Conservation (phyloP, 1,139 yeast species). For the Eremothecium coryli region DNA sequence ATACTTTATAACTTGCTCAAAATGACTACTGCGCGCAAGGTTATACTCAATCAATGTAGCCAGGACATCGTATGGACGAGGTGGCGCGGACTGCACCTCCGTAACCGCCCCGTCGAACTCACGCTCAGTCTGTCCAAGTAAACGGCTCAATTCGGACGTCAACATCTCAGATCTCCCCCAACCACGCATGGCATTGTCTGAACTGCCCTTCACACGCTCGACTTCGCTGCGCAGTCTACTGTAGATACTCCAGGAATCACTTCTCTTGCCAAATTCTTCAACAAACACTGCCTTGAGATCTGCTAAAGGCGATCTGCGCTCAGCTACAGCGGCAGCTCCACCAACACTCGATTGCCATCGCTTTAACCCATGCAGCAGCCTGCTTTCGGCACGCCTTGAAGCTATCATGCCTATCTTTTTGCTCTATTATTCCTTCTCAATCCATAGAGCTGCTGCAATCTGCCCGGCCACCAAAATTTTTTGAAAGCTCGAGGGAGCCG, state of each 20-base stretch:
- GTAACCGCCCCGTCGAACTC: constrained; percentile 8
- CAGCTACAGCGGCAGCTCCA: neutral
- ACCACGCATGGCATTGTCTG: constrained; percentile 5
- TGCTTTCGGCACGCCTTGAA: too few species aligned
- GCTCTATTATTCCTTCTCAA: too few species aligned
- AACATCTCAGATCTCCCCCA: constrained; percentile 18
- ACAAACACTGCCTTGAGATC: neutral
- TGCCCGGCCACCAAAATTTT: too few species aligned
- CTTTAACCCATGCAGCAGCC: too few species aligned
- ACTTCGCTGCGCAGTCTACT: constrained; percentile 6
- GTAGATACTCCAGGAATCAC: constrained; percentile 2
- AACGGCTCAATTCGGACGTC: constrained; percentile 14
- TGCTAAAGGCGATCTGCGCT: neutral
- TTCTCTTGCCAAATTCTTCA: neutral
- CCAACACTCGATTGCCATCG: neutral
- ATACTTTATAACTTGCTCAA: constrained; percentile 19
- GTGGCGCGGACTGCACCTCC: constrained; percentile 11
- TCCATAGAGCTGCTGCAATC: too few species aligned
- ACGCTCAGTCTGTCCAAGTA: constrained; percentile 16
- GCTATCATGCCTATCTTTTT: too few species aligned
- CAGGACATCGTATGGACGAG: constrained; percentile 22
- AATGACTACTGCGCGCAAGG: constrained; percentile 25
- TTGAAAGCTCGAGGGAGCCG: too few species aligned
- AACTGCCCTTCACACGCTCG: constrained; percentile 3
- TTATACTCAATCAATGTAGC: constrained; percentile 19